phyloP scores from a whole-genome alignment of 2,329 filamentous ascomycete genomes.

The Cercospora brassicicola region DNA sequence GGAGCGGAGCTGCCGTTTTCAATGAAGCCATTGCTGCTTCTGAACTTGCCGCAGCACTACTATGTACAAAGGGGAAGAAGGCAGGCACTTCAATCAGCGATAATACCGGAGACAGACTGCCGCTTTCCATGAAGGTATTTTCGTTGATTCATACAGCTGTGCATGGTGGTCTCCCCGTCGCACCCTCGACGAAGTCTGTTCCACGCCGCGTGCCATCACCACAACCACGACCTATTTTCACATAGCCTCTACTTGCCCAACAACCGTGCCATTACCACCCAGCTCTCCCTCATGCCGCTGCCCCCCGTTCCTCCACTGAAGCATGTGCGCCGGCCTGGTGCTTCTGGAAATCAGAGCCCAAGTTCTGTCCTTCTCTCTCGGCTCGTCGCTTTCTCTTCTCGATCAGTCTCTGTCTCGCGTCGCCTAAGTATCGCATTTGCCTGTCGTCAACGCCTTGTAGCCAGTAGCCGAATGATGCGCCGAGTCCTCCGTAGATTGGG shows the following conservation, averaged over 20 bases:
- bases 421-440: conserved; percentile 73
- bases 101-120: conserved; percentile 4
- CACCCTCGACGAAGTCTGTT: background rate
- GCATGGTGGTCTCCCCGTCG: background rate
- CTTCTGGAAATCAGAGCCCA: conserved; percentile 36
- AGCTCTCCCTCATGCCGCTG: conserved; percentile 3
- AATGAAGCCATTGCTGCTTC: conserved; percentile 7
- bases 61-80: conserved; percentile 6
- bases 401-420: conserved; percentile 76
- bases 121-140: background rate
- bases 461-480: conserved; percentile 96
- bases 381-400: conserved; percentile 85
- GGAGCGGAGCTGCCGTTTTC: conserved; percentile 10
- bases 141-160: conserved; percentile 9
- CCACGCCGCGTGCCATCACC: background rate
- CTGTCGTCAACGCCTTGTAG: conserved; percentile 83
- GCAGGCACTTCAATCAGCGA: background rate
- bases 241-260: background rate
- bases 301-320: conserved; percentile 8
- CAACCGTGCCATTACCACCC: background rate
- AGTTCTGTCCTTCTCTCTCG: conserved; percentile 55
- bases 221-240: background rate
- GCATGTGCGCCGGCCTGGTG: conserved; percentile 33
- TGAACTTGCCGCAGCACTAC: conserved; percentile 4
- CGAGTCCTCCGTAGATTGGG: conserved; percentile 80